Evolutionary conservation across 2,329 filamentous ascomycete species (phyloP).

Genomic region (Zarea fungicola): DNA sequence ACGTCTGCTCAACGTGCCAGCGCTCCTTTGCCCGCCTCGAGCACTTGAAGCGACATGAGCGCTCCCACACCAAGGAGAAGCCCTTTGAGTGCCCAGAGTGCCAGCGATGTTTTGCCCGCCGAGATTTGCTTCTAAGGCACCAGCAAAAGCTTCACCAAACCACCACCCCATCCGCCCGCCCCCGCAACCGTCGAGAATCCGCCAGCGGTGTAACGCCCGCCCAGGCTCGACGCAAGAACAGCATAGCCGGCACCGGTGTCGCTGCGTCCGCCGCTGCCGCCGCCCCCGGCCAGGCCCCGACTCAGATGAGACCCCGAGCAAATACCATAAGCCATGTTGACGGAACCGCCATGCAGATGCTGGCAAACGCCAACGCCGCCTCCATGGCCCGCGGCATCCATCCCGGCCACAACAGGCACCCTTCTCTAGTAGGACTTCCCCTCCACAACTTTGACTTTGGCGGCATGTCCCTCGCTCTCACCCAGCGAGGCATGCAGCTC

Average conservation of each 20-base stretch:
- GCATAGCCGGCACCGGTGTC: conserved; percentile 58
- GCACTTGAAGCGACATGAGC: conserved; percentile 66
- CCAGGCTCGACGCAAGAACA: conserved; percentile 81
- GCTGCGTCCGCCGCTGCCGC: conserved; percentile 22
- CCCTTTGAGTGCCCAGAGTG: conserved; percentile 97
- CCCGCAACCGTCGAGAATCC: conserved; percentile 86
- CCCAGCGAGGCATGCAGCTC: conserved; percentile 60
- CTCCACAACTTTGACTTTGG: conserved; percentile 57
- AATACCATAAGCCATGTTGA: conserved; percentile 97
- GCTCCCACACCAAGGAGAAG: conserved; percentile 69
- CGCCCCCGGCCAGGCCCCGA: conserved; percentile 36
- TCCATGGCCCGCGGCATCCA: conserved; percentile 45
- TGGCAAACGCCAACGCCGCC: conserved; percentile 55
- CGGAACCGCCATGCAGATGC: conserved; percentile 65
- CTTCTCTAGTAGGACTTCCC: conserved; percentile 65
- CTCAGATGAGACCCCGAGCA: conserved; percentile 76
- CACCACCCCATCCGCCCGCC: conserved; percentile 78
- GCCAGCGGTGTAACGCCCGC: conserved; percentile 64
- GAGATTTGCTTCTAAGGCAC: conserved; percentile 86
- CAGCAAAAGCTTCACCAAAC: conserved; percentile 98
- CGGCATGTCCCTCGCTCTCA: conserved; percentile 65
- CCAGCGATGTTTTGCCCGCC: conserved; percentile 85
- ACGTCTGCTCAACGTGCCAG: conserved; percentile 86
- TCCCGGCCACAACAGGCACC: conserved; percentile 64
- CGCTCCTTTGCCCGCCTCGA: conserved; percentile 92